Base-by-base conservation (phyloP, 1,139 yeast genomes). In the Yamadazyma buinensis region DNA sequence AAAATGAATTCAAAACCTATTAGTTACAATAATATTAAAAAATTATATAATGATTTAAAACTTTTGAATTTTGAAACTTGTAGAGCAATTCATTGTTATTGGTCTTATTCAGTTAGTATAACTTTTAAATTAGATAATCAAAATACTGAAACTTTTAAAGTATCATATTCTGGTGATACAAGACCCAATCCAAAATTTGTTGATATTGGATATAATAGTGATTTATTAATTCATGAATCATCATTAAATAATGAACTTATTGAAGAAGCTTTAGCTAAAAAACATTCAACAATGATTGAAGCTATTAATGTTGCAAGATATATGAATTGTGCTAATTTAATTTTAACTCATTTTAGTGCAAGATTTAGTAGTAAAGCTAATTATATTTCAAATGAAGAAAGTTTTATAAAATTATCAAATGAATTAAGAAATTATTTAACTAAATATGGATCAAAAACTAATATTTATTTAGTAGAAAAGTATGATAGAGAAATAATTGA, bases 101-200 rank as follows among this genome's bases (percentile, higher is more conserved):
- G 82, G 77, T 76, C 97, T 0, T 92, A 90, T 54, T 82, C 90
- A 7, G 80, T 78, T 15, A 60, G 82, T 1, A 62, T 90, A 11
- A 59, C 69, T 1, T 80, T 83, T 43, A 53, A 55, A 15, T 42
- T 71, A 14, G 49, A 46, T 20, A 44, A 42, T 4, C 42, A 37
- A 3, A 54, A 51, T 17, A 45, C 56, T 0, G 54, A 52, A 19
- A 45, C 56, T 0, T 86, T 88, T 62, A 82, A 76, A 46, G 67
- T 90, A 1, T 82, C 97, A 0, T 94, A 86, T 54, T 87, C 97
- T 1, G 98, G 98, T 8, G 99, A 92, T 52, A 87, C 97, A 0
- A 75, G 97, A 49, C 98, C 98, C 1, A 82, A 80, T 43, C 54
- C 66, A 4, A 61, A 55, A 32, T 69, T 69, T 45, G 84, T 83